Evolutionary conservation across 2,329 filamentous ascomycete species (phyloP), one percentile per base, ranked within the genome.

Genomic region (Scedosporium apiospermum): DNA sequence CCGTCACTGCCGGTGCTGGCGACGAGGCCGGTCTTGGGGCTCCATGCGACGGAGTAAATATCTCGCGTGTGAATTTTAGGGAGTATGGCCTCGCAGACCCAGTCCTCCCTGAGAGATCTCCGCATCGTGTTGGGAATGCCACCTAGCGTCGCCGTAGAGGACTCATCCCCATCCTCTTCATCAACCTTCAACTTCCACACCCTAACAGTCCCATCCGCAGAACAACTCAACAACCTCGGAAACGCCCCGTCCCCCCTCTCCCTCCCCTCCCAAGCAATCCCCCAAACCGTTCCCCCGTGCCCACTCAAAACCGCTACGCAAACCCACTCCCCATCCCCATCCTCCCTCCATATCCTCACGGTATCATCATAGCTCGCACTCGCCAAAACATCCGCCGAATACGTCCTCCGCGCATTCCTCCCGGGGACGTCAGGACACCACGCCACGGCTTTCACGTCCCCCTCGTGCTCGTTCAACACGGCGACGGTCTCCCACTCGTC

Each of bases 401-500:
- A 85, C 60, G 77, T 75, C 51, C 80, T 74, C 12, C 73, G 70
- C 18, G 73, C 69, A 63, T 75, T 77, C 26, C 81, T 75, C 26
- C 78, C 80, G 10, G 79, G 77, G 23, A 82, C 83, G 61, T 87
- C 86, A 0, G 91, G 91, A 72, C 95, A 93, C 95, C 95, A 99
- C 2, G 87, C 85, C 1, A 99, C 90, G 66, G 87, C 91, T 74
- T 99, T 99, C 67, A 99, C 93, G 75, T 99, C 95, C 23, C 90
- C 93, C 57, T 93, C 89, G 73, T 99, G 95, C 76, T 98, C 95
- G 75, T 90, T 91, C 70, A 98, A 81, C 61, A 98, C 93, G 0
- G 93, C 95, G 16, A 98, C 87, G 1, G 95, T 98, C 80, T 99
- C 95, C 79, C 93, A 98, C 72, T 98, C 95, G 73, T 96, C 93